Percentiles rank a stretch among this genome's conserved stretches.
Conservation (phyloP, 2,329 filamentous ascomycete genomes). For the Westerdykella sp. region DNA sequence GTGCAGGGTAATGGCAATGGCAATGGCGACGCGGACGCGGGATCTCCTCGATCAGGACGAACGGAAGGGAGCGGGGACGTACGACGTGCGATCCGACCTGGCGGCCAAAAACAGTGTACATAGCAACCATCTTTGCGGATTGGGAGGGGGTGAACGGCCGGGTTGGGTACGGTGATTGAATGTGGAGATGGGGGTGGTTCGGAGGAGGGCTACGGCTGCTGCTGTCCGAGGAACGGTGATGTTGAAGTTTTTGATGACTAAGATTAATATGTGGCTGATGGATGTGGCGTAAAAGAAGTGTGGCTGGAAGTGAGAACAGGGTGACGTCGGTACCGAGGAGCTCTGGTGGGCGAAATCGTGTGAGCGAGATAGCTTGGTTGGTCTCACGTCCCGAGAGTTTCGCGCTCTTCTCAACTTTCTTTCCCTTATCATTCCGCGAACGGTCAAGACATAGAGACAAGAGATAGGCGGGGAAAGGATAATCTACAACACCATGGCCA, state of each 20-base stretch:
- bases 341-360: background rate
- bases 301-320: background rate
- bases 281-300: background rate
- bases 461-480: background rate
- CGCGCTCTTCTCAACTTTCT: too few relatives aligned
- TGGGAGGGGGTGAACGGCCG: constrained; percentile 5
- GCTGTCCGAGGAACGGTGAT: constrained; percentile 11
- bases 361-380: too few relatives aligned
- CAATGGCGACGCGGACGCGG: background rate
- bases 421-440: too few relatives aligned
- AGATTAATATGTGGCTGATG: background rate
- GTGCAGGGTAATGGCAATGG: background rate
- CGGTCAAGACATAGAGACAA: too few relatives aligned
- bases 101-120: constrained; percentile 47
- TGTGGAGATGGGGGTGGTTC: constrained; percentile 17
- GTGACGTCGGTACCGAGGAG: background rate
- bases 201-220: constrained; percentile 7
- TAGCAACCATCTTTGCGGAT: constrained; percentile 45
- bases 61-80: constrained; percentile 24
- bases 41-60: background rate
- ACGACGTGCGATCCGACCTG: constrained; percentile 51
- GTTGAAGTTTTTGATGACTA: constrained; percentile 9
- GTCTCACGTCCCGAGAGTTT: too few relatives aligned
- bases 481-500: constrained; percentile 28
- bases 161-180: constrained; percentile 10